Evolutionary conservation across 1,284 basidiomycete species (phyloP).

Genomic region (Cutaneotrichosporon arboriforme): DNA sequence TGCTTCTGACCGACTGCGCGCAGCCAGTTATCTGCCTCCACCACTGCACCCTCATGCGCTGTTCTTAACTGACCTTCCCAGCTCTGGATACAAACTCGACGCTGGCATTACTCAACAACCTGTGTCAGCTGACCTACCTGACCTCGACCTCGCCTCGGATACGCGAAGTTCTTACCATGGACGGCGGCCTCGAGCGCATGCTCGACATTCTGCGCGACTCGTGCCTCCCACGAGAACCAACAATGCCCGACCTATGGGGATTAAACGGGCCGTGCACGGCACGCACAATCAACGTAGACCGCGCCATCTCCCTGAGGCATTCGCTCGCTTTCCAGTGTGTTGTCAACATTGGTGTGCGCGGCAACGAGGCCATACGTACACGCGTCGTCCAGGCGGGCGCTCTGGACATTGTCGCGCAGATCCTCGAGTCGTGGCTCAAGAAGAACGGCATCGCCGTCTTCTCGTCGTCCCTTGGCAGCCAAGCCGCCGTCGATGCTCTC

Average conservation of each 20-base stretch:
- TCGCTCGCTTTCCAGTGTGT: constrained; percentile 93
- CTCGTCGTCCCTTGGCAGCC: constrained; percentile 49
- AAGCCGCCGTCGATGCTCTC: constrained; percentile 59
- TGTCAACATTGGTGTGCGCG: constrained; percentile 94
- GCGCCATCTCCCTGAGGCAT: constrained; percentile 77
- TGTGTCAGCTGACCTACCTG: constrained; percentile 93
- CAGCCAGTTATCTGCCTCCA: no score
- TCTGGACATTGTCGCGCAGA: constrained; percentile 87
- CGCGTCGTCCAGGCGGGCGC: constrained; percentile 95
- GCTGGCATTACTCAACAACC: constrained; percentile 90
- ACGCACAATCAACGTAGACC: constrained; percentile 58
- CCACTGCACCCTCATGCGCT: no score
- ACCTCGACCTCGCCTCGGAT: constrained; percentile 96
- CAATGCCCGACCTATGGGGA: constrained; percentile 46
- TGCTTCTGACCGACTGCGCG: no score
- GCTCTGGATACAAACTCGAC: constrained; percentile 89
- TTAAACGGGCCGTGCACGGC: constrained; percentile 47
- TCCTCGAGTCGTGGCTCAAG: constrained; percentile 86
- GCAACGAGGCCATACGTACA: constrained; percentile 85
- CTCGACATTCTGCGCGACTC: constrained; percentile 88
- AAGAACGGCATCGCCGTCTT: constrained; percentile 59
- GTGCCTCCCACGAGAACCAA: constrained; percentile 48
- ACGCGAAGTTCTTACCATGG: constrained; percentile 95
- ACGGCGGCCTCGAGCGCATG: constrained; percentile 92
- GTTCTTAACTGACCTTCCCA: constrained; percentile 43